Percentiles rank a stretch among this genome's conserved stretches.
Evolutionary conservation across 108 stramenopile species (phyloP).

Genomic region (Epithemia pelagica): DNA sequence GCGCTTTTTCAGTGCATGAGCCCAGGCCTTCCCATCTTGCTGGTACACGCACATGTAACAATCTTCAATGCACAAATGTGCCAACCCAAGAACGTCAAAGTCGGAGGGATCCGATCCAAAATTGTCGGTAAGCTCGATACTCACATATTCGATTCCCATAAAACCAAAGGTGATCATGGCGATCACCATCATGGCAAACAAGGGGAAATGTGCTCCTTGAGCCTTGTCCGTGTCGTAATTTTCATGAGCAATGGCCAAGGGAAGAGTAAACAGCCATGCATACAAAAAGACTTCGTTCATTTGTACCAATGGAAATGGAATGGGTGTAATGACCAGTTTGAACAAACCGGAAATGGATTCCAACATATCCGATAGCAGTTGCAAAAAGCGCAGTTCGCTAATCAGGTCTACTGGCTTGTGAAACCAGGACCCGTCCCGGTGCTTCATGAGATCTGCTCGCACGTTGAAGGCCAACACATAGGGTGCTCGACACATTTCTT

Average conservation of each 20-base stretch:
- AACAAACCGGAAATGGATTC: conserved; percentile 24
- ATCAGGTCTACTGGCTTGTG: background rate
- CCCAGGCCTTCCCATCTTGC: conserved; percentile 12
- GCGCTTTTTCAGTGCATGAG: conserved; percentile 1
- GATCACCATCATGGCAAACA: background rate
- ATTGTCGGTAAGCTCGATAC: conserved; percentile 53
- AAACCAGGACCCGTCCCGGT: conserved; percentile 3
- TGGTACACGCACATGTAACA: conserved; percentile 5
- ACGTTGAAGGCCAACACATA: background rate
- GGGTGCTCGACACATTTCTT: conserved; percentile 3
- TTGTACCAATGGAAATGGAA: conserved; percentile 32
- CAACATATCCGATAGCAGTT: conserved; percentile 21
- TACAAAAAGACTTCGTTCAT: conserved; percentile 28
- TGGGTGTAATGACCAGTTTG: conserved; percentile 23
- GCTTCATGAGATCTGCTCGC: conserved; percentile 1
- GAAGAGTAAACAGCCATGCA: conserved; percentile 21
- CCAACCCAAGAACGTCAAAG: conserved; percentile 17
- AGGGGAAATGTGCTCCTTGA: background rate
- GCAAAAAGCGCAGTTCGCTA: conserved; percentile 21
- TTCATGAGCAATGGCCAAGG: conserved; percentile 11
- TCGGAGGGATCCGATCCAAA: conserved; percentile 48
- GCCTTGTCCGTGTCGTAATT: background rate
- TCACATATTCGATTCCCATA: conserved; percentile 33
- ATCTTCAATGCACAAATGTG: conserved; percentile 15
- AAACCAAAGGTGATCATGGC: conserved; percentile 17